Percentiles rank a stretch among this genome's conserved stretches.
Conservation (phyloP, 2,329 filamentous ascomycete genomes). For the Capronia coronata region DNA sequence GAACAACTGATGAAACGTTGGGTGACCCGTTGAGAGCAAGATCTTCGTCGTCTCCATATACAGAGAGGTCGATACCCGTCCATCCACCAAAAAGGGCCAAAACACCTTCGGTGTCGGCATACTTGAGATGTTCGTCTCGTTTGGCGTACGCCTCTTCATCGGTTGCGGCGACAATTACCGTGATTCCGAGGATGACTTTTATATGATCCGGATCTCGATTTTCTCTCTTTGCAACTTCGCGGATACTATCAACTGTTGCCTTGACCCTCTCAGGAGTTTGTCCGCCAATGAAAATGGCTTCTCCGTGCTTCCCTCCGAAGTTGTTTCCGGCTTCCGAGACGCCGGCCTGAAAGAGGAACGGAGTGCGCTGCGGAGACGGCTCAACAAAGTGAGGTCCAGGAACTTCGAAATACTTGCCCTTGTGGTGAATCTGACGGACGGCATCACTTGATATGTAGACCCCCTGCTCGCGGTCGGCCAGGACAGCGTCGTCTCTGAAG, state of each 20-base stretch:
- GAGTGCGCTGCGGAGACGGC: conserved; percentile 44
- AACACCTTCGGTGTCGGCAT: conserved; percentile 49
- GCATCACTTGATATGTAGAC: conserved; percentile 51
- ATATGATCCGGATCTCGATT: conserved; percentile 52
- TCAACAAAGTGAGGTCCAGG: conserved; percentile 47
- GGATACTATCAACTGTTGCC: conserved; percentile 39
- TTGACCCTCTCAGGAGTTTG: conserved; percentile 40
- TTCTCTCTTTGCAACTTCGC: conserved; percentile 36
- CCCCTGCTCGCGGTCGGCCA: conserved; percentile 51
- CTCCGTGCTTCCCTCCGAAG: conserved; percentile 48
- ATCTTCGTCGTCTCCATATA: conserved; percentile 52
- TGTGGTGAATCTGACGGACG: conserved; percentile 60
- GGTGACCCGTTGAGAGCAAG: conserved; percentile 49
- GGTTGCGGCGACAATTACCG: conserved; percentile 44
- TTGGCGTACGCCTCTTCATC: conserved; percentile 50
- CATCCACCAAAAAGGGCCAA: conserved; percentile 52
- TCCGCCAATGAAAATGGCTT: conserved; percentile 52
- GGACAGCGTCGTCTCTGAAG: conserved; percentile 42
- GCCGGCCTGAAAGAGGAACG: conserved; percentile 45
- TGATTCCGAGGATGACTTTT: conserved; percentile 50
- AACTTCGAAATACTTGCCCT: conserved; percentile 45
- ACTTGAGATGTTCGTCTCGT: conserved; percentile 44
- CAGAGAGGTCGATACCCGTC: conserved; percentile 55
- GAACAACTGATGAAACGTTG: conserved; percentile 41
- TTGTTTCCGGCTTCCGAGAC: conserved; percentile 42